phyloP scores from a whole-genome alignment of 805 yeast species.

The Sugiyamaella chiloensis region DNA sequence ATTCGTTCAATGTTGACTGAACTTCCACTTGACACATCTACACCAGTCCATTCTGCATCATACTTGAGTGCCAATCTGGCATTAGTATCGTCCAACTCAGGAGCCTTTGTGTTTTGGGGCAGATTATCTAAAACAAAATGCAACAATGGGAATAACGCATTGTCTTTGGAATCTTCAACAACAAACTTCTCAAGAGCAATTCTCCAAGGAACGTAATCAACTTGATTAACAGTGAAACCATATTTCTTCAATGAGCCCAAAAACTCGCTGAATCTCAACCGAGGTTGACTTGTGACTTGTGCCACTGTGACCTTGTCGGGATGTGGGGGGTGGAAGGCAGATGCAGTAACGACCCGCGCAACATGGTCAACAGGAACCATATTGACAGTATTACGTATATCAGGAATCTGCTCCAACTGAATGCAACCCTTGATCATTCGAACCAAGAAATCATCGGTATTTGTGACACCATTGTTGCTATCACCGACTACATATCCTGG shows the following conservation, averaged over 20 bases:
- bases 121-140: slow-evolving; percentile 92
- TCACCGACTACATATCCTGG: slow-evolving; percentile 97
- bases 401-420: slow-evolving; percentile 82
- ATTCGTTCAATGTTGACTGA: slow-evolving; percentile 69
- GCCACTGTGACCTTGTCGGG: slow-evolving; percentile 61
- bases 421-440: slow-evolving; percentile 94
- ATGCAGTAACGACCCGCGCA: slow-evolving; percentile 82
- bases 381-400: slow-evolving; percentile 81
- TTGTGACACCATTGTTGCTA: slow-evolving; percentile 77
- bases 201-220: slow-evolving; percentile 79
- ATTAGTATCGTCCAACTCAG: slow-evolving; percentile 87
- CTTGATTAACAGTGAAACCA: slow-evolving; percentile 66
- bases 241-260: slow-evolving; percentile 59
- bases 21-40: slow-evolving; percentile 62
- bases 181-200: slow-evolving; percentile 71
- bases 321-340: slow-evolving; percentile 73
- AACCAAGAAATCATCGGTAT: slow-evolving; percentile 93
- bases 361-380: slow-evolving; percentile 99
- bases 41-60: slow-evolving; percentile 63
- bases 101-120: slow-evolving; percentile 90
- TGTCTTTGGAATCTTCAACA: slow-evolving; percentile 67
- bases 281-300: slow-evolving; percentile 97
- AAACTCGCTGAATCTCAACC: slow-evolving; percentile 75
- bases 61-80: slow-evolving; percentile 64
- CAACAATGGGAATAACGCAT: slow-evolving; percentile 86